Evolutionary conservation across 768 basidiomycete genomes (phyloP), one percentile per base, ranked within the genome.

Genomic region (Lentinula detonsa): DNA sequence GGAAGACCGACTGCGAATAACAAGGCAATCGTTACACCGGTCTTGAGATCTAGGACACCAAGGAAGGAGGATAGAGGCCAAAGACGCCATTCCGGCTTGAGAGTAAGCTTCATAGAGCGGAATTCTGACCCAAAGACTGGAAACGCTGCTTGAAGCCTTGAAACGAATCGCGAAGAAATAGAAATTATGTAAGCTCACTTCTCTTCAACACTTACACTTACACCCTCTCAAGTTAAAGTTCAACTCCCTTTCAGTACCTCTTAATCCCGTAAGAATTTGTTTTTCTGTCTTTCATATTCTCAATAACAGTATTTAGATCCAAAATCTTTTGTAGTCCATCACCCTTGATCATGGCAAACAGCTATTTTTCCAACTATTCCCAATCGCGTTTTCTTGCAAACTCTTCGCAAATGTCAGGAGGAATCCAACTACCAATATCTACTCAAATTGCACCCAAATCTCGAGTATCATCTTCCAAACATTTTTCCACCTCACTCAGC

Each of bases 41-140:
- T 92, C 77, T 98, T 98, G 73, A 98, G 83, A 78, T 98, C 95
- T 64, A 96, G 81, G 53, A 93, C 71, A 57, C 91, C 91, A 50
- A 93, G 78, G 74, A 95, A 95, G 2, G 92, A 92, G 58, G 84
- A 77, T 57, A 94, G 76, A 37, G 92, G 90, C 83, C 89, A 85
- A 63, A 90, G 83, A 72, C 90, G 81, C 85, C 89, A 91, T 85
- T 90, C 84, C 69, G 85, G 88, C 70, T 87, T 87, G 69, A 92
- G 83, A 70, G 81, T 91, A 68, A 92, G 85, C 78, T 85, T 90
- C 90, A 91, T 90, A 61, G 63, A 69, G 65, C 65, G 54, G 33
- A 57, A 58, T 46, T 43, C n/a, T 43, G 42, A 43, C 42, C 42
- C 46, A 48, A 23, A 9, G 21, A 23, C 43, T 23, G 54, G 21